Base-by-base conservation (phyloP, 2,329 filamentous ascomycete species). In the Aureobasidium leucospermi region DNA sequence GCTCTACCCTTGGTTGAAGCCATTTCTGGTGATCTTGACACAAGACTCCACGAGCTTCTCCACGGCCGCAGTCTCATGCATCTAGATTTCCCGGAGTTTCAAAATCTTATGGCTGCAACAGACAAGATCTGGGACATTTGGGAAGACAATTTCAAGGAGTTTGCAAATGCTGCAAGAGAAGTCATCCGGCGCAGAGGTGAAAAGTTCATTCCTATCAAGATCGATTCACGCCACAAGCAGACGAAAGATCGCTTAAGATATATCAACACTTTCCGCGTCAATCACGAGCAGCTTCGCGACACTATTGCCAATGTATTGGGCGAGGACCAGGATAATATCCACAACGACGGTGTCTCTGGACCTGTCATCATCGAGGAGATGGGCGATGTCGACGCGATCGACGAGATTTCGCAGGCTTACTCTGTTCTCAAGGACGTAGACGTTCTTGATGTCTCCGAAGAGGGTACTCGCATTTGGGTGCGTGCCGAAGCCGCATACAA, bases 141-240 rank as follows among this genome's bases (percentile, higher is more conserved):
- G 94, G 94, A 99, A 67, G 91, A 96, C 58, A 91, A 93, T 67
- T 82, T 96, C 70, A 97, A 97, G 73, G 94, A 97, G 67, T 99
- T 99, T 70, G 97, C 93, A 15, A 96, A 96, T 66, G 90, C 97
- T 64, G 93, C 94, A 36, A 89, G 94, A 75, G 95, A 99, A 69
- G 91, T 96, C 6, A 96, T 90, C 3, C 85, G 93, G 64, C 88
- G 92, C 67, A 85, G 94, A 66, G 95, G 96, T 69, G 95, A 97
- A 73, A 96, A 96, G 72, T 99, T 99, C 73, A 96, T 99, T 64
- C 92, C 93, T 4, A 97, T 99, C 79, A 97, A 97, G 77, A 92
- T 99, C 71, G 84, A 81, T 64, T 88, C 91, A 62, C 88, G 89
- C 67, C 94, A 99, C 71, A 86, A 85, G 41, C 89, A 93, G 71